A percentile compares a stretch with the other conserved stretches of the same genome.
These are phyloP conservation scores for Sporothrix variecibatus DNA, from an alignment of 2,329 filamentous ascomycete genomes.

Conservation along the genomic window DNA sequence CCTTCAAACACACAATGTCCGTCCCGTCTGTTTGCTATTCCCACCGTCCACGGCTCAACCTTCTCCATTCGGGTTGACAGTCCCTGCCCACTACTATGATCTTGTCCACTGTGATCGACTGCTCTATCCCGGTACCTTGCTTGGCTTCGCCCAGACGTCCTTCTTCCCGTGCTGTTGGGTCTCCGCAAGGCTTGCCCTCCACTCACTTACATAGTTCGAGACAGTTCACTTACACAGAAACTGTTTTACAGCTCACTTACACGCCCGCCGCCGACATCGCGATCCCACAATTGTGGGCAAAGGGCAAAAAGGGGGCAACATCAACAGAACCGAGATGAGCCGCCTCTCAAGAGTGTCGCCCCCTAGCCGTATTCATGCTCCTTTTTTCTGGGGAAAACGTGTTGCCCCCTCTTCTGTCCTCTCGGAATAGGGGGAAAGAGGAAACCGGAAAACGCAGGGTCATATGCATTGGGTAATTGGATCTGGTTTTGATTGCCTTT, in stretches of 20 bases:
- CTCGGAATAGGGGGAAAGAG: not conserved
- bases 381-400: conserved; percentile 10
- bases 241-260: too few relatives aligned
- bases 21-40: not conserved
- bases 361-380: not conserved
- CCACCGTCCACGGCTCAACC: not conserved
- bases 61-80: not conserved
- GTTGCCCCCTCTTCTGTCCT: not conserved
- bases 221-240: too few relatives aligned
- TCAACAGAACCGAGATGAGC: not conserved
- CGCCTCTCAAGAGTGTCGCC: too few relatives aligned
- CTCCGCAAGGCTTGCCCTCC: not conserved
- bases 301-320: not conserved
- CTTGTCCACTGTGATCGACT: not conserved
- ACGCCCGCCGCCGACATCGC: not conserved
- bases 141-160: not conserved
- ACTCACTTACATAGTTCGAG: too few relatives aligned
- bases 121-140: not conserved
- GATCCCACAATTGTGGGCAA: not conserved
- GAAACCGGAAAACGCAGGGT: not conserved
- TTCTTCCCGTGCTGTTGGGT: not conserved
- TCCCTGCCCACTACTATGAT: not conserved
- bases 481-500: not conserved
- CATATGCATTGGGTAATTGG: conserved; percentile 9
- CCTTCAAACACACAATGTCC: not conserved